Evolutionary conservation across 345 rosid species (phyloP), one percentile per base, ranked within the genome.

Genomic region (Populus alba): DNA sequence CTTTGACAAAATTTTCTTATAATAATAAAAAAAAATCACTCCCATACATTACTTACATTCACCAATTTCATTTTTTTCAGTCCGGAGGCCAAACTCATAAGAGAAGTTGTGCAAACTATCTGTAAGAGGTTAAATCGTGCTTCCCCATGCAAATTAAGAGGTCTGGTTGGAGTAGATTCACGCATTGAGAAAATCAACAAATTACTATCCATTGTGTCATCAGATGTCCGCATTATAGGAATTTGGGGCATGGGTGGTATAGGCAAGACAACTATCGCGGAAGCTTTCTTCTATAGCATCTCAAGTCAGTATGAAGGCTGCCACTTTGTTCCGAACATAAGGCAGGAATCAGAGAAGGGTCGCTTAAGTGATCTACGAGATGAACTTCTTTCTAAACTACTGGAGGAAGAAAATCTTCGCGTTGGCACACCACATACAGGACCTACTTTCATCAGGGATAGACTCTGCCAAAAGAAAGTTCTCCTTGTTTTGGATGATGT

Each of bases 401-500:
- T 75, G 27, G 35, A 18, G n/a, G 10, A 11, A 43, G 25, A 37
- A 57, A 55, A 22, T 12, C 17, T 8, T 5, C 11, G 13, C 47
- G 13, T 43, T 43, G 13, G 47, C 16, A 43, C 47, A 8, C 47
- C 47, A 43, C 16, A 43, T 11, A 43, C 11, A 31, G 33, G 33
- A 57, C n/a, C 16, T 5, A 18, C 8, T 35, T 15, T 18, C 18
- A 37, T 38, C 7, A 73, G 13, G 66, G 39, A 73, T 15, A 37
- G 27, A 3, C 41, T 73, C 8, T 8, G 31, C 47, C 66, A 37
- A 17, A 73, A 57, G 18, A 73, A 57, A 23, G 76, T 73, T 33
- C 43, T 73, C 16, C 38, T 57, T 57, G 63, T 73, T 57, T 25
- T 75, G 25, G 78, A 75, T 31, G 71, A 75, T 75, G 78, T 47